Percentiles rank a stretch among this genome's conserved stretches.
These are phyloP conservation scores for Erythrobasidium hasegawianum DNA, from an alignment of 1,284 basidiomycete species.

Conservation along the genomic window DNA sequence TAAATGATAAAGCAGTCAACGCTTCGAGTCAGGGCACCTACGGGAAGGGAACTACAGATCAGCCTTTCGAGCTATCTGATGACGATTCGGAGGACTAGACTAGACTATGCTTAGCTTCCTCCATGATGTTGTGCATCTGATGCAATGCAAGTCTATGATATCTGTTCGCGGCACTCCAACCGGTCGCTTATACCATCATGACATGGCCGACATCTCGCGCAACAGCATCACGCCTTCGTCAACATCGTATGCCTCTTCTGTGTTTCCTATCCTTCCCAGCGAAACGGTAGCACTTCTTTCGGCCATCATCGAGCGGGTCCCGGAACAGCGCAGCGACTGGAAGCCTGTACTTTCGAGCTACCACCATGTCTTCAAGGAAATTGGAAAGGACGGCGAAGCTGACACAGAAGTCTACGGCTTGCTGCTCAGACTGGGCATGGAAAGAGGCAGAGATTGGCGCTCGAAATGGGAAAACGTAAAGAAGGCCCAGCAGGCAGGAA, in stretches of 20 bases:
- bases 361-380: conserved; percentile 33
- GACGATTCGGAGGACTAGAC: neutral
- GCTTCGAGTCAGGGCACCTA: too few relatives aligned
- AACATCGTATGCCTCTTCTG: conserved; percentile 28
- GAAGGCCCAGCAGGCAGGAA: conserved; percentile 22
- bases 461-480: conserved; percentile 35
- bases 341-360: conserved; percentile 25
- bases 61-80: too few relatives aligned
- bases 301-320: conserved; percentile 27
- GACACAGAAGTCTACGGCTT: conserved; percentile 31
- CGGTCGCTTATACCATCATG: conserved; percentile 12
- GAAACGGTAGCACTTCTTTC: conserved; percentile 16
- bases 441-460: conserved; percentile 33
- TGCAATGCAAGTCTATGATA: neutral
- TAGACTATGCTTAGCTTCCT: too few relatives aligned
- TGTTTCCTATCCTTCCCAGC: conserved; percentile 26
- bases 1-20: too few relatives aligned
- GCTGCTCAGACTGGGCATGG: conserved; percentile 31
- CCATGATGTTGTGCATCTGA: neutral
- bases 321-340: conserved; percentile 14
- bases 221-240: conserved; percentile 27
- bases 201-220: conserved; percentile 30
- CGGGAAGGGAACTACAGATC: too few relatives aligned
- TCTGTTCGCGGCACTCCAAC: neutral
- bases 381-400: conserved; percentile 18